phyloP scores from a whole-genome alignment of 2,329 filamentous ascomycete species.

The Penicillium sp. region DNA sequence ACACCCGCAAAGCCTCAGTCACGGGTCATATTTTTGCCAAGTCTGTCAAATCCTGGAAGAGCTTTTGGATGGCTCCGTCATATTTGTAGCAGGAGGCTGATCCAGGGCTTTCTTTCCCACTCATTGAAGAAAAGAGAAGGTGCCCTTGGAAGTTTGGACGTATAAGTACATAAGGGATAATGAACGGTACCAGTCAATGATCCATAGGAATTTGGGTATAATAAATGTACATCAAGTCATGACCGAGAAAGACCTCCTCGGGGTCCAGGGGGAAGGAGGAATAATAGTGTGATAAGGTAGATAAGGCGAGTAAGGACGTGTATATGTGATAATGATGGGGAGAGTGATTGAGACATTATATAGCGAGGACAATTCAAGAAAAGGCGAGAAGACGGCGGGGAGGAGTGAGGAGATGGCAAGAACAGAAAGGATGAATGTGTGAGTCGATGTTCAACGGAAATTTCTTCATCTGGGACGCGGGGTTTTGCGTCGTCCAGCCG shows the following conservation, averaged over 20 bases:
- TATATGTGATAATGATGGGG: background rate
- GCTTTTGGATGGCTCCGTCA: background rate
- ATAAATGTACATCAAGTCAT: conserved; percentile 21
- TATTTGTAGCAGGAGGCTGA: background rate
- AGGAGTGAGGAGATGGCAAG: background rate
- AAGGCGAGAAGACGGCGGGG: background rate
- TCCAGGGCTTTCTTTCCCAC: background rate
- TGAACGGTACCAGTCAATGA: background rate
- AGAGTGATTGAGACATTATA: background rate
- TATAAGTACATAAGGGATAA: background rate
- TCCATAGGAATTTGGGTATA: conserved; percentile 15
- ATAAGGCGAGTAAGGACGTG: background rate
- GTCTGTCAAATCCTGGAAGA: background rate
- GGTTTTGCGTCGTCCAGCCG: background rate
- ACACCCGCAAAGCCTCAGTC: background rate
- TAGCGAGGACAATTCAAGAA: background rate
- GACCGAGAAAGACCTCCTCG: conserved; percentile 1
- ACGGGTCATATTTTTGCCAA: background rate
- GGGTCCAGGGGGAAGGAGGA: background rate
- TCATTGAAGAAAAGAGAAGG: background rate
- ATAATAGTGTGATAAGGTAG: background rate
- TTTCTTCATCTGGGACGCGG: background rate
- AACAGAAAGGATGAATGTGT: background rate
- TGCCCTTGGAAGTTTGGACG: background rate
- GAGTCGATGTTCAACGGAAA: background rate